phyloP scores from a whole-genome alignment of 768 basidiomycete species.

The Calocera viscosa region DNA sequence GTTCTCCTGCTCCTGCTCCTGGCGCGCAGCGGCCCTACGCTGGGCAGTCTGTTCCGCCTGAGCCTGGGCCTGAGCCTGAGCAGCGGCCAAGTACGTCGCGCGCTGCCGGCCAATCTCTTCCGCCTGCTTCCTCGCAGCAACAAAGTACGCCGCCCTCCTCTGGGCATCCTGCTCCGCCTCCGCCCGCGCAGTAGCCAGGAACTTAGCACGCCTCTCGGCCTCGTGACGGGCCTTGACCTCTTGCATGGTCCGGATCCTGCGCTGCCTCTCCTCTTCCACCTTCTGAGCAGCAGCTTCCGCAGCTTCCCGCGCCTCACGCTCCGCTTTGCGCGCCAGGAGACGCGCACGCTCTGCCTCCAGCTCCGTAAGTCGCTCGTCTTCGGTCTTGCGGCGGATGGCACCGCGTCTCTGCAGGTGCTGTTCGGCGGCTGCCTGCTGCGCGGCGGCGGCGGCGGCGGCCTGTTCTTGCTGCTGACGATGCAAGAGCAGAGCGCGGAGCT shows the following conservation, averaged over 20 bases:
- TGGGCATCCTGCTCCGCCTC: not conserved
- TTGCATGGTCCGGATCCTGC: not conserved
- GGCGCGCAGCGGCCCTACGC: not conserved
- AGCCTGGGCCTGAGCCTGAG: not conserved
- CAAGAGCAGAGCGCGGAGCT: not conserved
- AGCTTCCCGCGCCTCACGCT: not conserved
- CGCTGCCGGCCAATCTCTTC: no score
- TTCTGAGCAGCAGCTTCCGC: not conserved
- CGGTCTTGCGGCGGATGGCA: slow-evolving; percentile 4
- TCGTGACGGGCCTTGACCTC: not conserved
- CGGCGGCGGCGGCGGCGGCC: no score
- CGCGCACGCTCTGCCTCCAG: not conserved
- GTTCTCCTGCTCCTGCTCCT: not conserved
- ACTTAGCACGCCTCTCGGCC: not conserved
- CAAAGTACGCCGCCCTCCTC: not conserved
- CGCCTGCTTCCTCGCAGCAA: no score
- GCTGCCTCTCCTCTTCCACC: not conserved
- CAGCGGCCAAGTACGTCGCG: no score
- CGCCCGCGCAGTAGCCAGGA: not conserved
- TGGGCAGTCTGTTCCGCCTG: not conserved
- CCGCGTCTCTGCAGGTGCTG: not conserved
- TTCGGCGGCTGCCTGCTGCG: not conserved
- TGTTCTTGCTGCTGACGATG: not conserved
- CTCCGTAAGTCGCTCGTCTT: not conserved
- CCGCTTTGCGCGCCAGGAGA: not conserved